A percentile compares a stretch with the other conserved stretches of the same genome.
phyloP scores from a whole-genome alignment of 371 early-diverging fungal species.

The Mycotypha africana region DNA sequence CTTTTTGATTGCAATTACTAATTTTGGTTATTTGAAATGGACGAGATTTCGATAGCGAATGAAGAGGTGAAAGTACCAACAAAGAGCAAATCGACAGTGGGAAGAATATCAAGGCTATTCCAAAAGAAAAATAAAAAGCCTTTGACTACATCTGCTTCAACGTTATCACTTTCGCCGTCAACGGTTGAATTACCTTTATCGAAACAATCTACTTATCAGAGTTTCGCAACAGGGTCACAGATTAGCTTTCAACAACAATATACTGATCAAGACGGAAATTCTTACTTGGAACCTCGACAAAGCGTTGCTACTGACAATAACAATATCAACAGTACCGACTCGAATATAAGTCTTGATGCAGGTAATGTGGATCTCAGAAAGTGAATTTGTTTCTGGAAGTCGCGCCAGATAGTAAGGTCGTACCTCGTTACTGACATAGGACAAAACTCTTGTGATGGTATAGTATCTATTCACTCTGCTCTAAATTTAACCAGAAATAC shows the following conservation, averaged over 20 bases:
- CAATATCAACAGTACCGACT: neutral
- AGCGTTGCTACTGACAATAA: too few species aligned
- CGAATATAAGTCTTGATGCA: neutral
- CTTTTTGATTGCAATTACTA: too few species aligned
- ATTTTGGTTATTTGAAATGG: too few species aligned
- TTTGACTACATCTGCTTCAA: slow-evolving; percentile 17
- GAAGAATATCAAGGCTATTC: slow-evolving; percentile 38
- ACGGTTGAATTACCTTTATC: too few species aligned
- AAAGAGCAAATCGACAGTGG: too few species aligned
- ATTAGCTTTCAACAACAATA: slow-evolving; percentile 8
- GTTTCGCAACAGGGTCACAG: slow-evolving; percentile 5
- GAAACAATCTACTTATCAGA: slow-evolving; percentile 8
- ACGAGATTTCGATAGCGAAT: too few species aligned
- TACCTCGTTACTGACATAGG: neutral
- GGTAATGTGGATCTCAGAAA: too few species aligned
- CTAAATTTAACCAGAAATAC: slow-evolving; percentile 4
- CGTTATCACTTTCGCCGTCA: slow-evolving; percentile 24
- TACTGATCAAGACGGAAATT: neutral
- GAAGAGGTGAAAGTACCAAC: too few species aligned
- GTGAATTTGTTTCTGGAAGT: too few species aligned
- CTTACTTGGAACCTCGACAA: slow-evolving; percentile 2
- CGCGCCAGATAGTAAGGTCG: too few species aligned
- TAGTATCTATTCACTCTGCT: slow-evolving; percentile 1
- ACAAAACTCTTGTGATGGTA: neutral
- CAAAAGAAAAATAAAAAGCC: slow-evolving; percentile 34